Percentiles rank a stretch among this genome's conserved stretches.
These are phyloP conservation scores for Apiospora saccharicola DNA, from an alignment of 2,329 filamentous ascomycete species.

Conservation along the genomic window DNA sequence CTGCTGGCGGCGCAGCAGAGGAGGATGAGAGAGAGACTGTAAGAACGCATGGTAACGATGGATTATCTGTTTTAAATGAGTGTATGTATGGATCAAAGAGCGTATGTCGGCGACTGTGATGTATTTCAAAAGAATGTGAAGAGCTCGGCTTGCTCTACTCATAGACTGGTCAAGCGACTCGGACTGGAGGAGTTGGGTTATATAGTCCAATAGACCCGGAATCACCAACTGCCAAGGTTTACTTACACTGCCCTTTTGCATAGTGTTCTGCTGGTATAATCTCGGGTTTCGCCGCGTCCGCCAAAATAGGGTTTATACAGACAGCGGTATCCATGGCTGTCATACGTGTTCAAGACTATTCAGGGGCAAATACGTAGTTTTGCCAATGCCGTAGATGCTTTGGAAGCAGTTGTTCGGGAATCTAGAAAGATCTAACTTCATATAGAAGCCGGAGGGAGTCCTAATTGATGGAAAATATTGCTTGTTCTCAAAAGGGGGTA, in stretches of 20 bases:
- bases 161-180: not conserved
- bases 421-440: not conserved
- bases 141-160: not conserved
- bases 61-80: not conserved
- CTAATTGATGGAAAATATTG: not conserved
- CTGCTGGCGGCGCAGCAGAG: not conserved
- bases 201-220: not conserved
- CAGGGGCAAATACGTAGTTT: not conserved
- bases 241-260: not conserved
- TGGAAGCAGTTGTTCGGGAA: not conserved
- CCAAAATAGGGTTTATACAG: not conserved
- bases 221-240: not conserved
- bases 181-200: not conserved
- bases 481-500: not conserved
- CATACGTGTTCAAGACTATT: not conserved
- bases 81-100: not conserved
- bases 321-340: conserved; percentile 1
- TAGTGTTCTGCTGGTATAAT: not conserved
- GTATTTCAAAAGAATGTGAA: not conserved
- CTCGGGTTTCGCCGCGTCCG: not conserved
- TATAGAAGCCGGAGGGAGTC: not conserved
- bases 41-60: not conserved
- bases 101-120: not conserved
- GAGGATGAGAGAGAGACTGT: not conserved
- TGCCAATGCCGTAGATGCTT: not conserved